These are phyloP conservation scores for Fomitopsis pulvina DNA, from an alignment of 768 basidiomycete genomes.

Conservation along the genomic window DNA sequence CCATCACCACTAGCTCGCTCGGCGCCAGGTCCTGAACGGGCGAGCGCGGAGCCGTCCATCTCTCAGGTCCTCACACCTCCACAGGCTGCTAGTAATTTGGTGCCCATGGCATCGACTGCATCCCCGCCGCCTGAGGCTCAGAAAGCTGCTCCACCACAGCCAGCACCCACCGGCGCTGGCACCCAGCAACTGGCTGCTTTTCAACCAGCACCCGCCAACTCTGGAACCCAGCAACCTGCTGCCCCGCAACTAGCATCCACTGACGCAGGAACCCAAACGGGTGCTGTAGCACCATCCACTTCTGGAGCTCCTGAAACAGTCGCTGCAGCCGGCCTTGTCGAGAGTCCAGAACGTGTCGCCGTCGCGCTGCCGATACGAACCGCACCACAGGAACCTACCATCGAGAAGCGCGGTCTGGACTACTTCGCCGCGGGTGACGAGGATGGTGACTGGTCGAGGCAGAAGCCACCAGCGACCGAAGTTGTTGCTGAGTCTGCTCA, in stretches of 20 bases:
- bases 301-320: neutral
- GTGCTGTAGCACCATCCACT: too few species aligned
- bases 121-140: constrained; percentile 14
- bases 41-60: constrained; percentile 5
- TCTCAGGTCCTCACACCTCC: constrained; percentile 22
- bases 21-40: neutral
- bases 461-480: constrained; percentile 13
- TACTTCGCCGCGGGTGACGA: constrained; percentile 17
- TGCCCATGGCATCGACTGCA: constrained; percentile 30
- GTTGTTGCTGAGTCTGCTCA: constrained; percentile 7
- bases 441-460: constrained; percentile 8
- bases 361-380: neutral
- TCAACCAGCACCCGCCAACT: neutral
- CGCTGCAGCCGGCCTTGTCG: neutral
- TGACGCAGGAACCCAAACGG: too few species aligned
- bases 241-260: neutral
- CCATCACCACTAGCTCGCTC: constrained; percentile 18
- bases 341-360: neutral
- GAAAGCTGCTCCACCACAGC: too few species aligned
- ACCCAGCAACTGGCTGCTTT: neutral
- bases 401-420: constrained; percentile 14
- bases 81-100: constrained; percentile 28
- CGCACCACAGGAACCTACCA: neutral
- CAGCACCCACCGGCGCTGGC: too few species aligned
- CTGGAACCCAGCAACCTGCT: neutral